Evolutionary conservation across 2,329 filamentous ascomycete genomes (phyloP).

Genomic region (Phialophora tarda): DNA sequence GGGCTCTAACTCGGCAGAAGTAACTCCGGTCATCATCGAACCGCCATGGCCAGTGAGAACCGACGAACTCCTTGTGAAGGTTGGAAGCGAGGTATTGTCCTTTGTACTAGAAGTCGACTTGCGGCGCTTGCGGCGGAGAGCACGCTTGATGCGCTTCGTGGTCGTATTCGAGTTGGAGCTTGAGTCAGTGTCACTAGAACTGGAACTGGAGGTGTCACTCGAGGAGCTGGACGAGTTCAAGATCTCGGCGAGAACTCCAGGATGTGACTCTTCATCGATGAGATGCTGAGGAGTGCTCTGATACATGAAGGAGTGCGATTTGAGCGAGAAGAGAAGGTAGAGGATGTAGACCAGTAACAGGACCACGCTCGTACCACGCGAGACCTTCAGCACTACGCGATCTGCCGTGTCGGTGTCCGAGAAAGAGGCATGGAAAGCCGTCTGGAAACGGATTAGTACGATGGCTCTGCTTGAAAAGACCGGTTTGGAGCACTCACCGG

Average conservation of each 20-base stretch:
- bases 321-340: constrained; percentile 88
- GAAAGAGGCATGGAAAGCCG: constrained; percentile 91
- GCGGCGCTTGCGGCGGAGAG: constrained; percentile 72
- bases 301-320: constrained; percentile 90
- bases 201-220: constrained; percentile 58
- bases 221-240: constrained; percentile 72
- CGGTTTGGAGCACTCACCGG: constrained; percentile 51
- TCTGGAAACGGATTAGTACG: constrained; percentile 46
- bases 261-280: constrained; percentile 88
- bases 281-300: constrained; percentile 90
- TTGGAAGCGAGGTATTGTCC: constrained; percentile 59
- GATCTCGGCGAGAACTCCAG: constrained; percentile 81
- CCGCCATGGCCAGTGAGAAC: constrained; percentile 45
- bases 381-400: constrained; percentile 76
- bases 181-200: constrained; percentile 69
- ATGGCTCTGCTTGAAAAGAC: background rate
- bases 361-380: constrained; percentile 84
- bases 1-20: constrained; percentile 32
- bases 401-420: constrained; percentile 67
- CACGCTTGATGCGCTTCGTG: constrained; percentile 75
- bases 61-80: constrained; percentile 47
- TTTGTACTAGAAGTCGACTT: constrained; percentile 77
- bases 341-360: constrained; percentile 80
- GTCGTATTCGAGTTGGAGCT: constrained; percentile 73
- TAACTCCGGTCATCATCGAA: constrained; percentile 24